Evolutionary conservation across 768 basidiomycete genomes (phyloP).

Genomic region (Tricholoma hemisulphureum): DNA sequence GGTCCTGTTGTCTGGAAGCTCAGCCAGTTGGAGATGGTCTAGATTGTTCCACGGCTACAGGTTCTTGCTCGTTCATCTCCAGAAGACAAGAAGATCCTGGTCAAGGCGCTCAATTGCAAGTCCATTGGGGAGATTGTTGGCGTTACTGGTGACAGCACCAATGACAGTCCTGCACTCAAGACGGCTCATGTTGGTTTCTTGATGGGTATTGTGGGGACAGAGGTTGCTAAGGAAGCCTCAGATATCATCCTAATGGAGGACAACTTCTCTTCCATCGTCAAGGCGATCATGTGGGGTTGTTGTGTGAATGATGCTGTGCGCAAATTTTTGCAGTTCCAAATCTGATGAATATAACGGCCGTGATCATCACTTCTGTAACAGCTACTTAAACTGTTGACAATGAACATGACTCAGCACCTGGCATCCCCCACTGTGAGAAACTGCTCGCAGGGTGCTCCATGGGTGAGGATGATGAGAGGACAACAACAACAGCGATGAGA

Average conservation of each 20-base stretch:
- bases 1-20: conserved; percentile 90
- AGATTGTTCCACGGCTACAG: conserved; percentile 90
- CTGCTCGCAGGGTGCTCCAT: no score
- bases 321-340: conserved; percentile 97
- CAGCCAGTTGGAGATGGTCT: conserved; percentile 63
- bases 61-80: conserved; percentile 97
- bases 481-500: no score
- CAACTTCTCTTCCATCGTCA: no score
- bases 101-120: conserved; percentile 91
- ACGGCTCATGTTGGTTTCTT: conserved; percentile 96
- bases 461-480: no score
- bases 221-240: no score
- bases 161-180: conserved; percentile 95
- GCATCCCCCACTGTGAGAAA: no score
- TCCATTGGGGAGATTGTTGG: conserved; percentile 86
- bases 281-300: no score
- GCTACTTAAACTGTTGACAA: no score
- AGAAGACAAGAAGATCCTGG: no score
- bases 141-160: conserved; percentile 97
- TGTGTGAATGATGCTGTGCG: conserved; percentile 97
- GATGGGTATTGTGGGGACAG: no score
- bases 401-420: no score
- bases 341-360: conserved; percentile 93
- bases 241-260: no score
- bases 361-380: conserved; percentile 88